These are phyloP conservation scores for Quambalaria eucalypti DNA, from an alignment of 1,284 basidiomycete species.

Conservation along the genomic window DNA sequence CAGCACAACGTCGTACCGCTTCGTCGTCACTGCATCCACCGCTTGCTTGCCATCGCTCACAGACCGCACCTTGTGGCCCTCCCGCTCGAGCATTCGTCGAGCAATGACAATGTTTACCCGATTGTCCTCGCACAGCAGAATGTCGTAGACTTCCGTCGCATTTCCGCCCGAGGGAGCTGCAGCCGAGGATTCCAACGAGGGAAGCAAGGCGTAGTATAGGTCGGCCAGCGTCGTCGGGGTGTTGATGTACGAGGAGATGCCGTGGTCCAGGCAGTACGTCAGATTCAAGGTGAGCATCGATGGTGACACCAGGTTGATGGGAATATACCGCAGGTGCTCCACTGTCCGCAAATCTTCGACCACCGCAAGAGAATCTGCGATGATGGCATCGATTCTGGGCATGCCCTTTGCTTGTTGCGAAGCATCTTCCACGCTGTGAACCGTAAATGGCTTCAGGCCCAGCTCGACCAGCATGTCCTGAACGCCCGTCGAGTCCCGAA, in stretches of 20 bases:
- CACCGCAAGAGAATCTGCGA: constrained; percentile 75
- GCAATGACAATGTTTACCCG: constrained; percentile 95
- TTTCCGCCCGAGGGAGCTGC: constrained; percentile 67
- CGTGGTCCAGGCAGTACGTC: constrained; percentile 69
- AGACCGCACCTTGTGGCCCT: constrained; percentile 90
- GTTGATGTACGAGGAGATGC: constrained; percentile 80
- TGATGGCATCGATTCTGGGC: constrained; percentile 88
- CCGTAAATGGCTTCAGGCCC: constrained; percentile 69
- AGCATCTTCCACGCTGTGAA: constrained; percentile 69
- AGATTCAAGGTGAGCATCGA: constrained; percentile 44
- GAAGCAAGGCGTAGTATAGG: constrained; percentile 80
- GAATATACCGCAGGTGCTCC: constrained; percentile 91
- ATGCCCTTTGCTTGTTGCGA: constrained; percentile 62
- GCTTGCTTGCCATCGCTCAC: constrained; percentile 93
- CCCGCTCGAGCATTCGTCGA: constrained; percentile 92
- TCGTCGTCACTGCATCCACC: constrained; percentile 74
- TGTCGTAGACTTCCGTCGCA: constrained; percentile 78
- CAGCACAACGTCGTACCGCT: constrained; percentile 60
- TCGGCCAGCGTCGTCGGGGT: constrained; percentile 82
- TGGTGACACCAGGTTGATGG: constrained; percentile 78
- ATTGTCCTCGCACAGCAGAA: constrained; percentile 96
- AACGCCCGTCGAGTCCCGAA: constrained; percentile 68
- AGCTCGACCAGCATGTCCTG: constrained; percentile 69
- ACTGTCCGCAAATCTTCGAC: constrained; percentile 83
- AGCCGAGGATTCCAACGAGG: constrained; percentile 86